Base-by-base conservation (phyloP, 2,329 filamentous ascomycete genomes). In the Neopestalotiopsis rosae region DNA sequence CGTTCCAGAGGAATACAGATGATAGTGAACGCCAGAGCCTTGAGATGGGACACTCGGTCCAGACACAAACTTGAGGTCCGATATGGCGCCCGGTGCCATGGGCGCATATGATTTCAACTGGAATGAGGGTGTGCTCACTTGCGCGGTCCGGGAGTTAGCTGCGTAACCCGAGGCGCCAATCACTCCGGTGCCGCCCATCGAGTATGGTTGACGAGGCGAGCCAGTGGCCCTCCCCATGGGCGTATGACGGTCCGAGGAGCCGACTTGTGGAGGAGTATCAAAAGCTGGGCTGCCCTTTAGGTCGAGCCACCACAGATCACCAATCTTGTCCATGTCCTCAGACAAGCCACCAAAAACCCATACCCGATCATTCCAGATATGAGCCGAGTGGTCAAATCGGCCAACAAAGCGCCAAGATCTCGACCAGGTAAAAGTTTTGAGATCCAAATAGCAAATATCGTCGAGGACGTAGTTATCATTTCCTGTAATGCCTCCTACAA, bases 401-500 rank as follows among this genome's bases (percentile, higher is more conserved):
- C 93, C 91, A 32, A 98, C 95, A 78, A 99, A 99, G 70, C 92
- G 93, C 96, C 96, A 99, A 56, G 94, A 91, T 68, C 94, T 91
- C 68, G 95, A 98, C 96, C 96, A 99, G 0, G 95, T 97, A 86
- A 94, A 98, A 1, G 96, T 98, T 84, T 97, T 98, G 61, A 99
- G 85, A 78, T 99, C 96, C 63, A 99, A 88, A 77, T 97, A 99
- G 83, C 94, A 97, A 65, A 99, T 94, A 77, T 99, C 96, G 78
- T 98, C 95, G 63, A 98, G 86, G 30, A 98, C 95, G 74, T 94
- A 91, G 77, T 94, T 97, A 73, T 96, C 94, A 73, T 95, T 92
- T 2, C 95, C 95, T 5, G 94, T 97, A 74, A 98, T 94, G n/a
- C 96, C 96, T 68, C 96, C 96, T 69, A 97, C 91, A 70, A 99